Evolutionary conservation across 192 early-diverging fungal genomes (phyloP), one percentile per base, ranked within the genome.

Genomic region (Backusella luteola): DNA sequence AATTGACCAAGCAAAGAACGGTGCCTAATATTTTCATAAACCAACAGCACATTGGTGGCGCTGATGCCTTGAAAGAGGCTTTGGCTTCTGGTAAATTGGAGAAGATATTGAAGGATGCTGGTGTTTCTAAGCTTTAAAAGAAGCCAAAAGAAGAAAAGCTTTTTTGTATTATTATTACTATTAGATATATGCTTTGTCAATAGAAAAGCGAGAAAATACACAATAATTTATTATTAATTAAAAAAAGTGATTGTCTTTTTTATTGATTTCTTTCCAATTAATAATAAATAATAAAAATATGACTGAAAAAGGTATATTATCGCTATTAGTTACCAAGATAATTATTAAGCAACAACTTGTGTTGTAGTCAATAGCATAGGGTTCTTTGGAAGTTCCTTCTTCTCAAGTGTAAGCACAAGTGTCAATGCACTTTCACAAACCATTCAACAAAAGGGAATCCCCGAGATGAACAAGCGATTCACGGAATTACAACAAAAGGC

Each of bases 21-120:
- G 92, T 93, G 9, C 92, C 92, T 17, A 93, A 91, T 67, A 88
- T 93, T 52, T 93, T 89, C 79, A 79, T 90, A 76, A 89, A 91
- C 41, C 85, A 88, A 34, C 81, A 85, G 17, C 93, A 94, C 76
- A 59, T 94, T 32, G 93, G 91, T 34, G 93, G 92, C 52, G 84
- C 83, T 59, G 87, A 88, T 66, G 87, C 84, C 59, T 83, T 91
- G 1, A 76, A 87, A 12, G 84, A 75, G 2, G 89, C 87, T 3
- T 76, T 87, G 19, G 73, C 76, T 0, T 82, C 79, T 12, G 87
- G 87, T 19, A 85, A 76, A 70, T 73, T 92, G n/a, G 74, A 80
- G 21, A 76, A 89, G 44, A 34, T 89, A 53, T 79, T 93, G 39
- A 80, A 81, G 70, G 78, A 80, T 17, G 82, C 79, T 42, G 83